Conservation (phyloP, 768 basidiomycete species). For the Pholiota microspora region DNA sequence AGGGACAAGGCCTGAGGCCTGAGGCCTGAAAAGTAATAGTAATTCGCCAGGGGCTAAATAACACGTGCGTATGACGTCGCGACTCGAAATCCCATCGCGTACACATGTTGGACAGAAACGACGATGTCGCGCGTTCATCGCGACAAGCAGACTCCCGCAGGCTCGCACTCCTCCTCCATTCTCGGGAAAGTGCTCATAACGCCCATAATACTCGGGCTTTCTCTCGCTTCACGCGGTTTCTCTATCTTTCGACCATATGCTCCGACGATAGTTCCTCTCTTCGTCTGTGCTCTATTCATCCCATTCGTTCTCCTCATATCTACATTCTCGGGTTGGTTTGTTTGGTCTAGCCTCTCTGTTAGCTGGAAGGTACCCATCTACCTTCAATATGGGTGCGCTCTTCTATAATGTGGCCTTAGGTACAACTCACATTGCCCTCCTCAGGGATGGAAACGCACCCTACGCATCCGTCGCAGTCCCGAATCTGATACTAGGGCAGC, state of each 20-base stretch:
- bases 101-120: neutral
- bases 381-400: conserved; percentile 77
- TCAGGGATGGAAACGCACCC: conserved; percentile 62
- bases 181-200: neutral
- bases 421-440: neutral
- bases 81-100: neutral
- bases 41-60: conserved; percentile 1
- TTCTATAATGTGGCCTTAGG: neutral
- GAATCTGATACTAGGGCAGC: conserved; percentile 53
- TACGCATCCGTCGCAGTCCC: conserved; percentile 59
- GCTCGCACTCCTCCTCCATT: neutral
- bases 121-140: conserved; percentile 1
- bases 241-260: conserved; percentile 45
- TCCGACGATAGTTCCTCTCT: conserved; percentile 63
- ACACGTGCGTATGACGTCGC: conserved; percentile 9
- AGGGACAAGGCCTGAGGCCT: neutral
- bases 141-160: neutral
- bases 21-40: too few species aligned
- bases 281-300: conserved; percentile 58
- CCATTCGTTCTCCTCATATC: conserved; percentile 64
- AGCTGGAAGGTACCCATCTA: conserved; percentile 69
- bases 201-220: conserved; percentile 12
- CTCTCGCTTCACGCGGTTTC: conserved; percentile 22
- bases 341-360: conserved; percentile 71
- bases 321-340: conserved; percentile 64